Evolutionary conservation across 1,284 basidiomycete species (phyloP).

Genomic region (Ustilago vetiveriae): DNA sequence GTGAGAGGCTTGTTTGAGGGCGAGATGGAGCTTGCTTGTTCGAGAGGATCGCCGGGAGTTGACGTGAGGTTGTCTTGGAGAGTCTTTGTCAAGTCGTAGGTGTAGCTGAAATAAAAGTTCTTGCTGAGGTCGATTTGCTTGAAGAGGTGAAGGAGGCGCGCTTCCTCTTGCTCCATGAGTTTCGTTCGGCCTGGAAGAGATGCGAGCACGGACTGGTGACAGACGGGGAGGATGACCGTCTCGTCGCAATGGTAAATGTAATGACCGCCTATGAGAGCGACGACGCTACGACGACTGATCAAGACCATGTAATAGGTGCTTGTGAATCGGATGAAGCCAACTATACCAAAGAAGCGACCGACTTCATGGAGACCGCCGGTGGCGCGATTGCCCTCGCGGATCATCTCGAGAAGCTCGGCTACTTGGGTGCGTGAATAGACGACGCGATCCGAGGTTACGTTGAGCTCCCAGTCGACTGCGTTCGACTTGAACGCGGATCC

Average conservation of each 20-base stretch:
- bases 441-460: conserved; percentile 57
- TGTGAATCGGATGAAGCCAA: conserved; percentile 69
- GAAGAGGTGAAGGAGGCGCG: conserved; percentile 83
- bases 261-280: conserved; percentile 93
- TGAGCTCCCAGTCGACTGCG: conserved; percentile 55
- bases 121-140: conserved; percentile 97
- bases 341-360: conserved; percentile 72
- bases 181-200: conserved; percentile 56
- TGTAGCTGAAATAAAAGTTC: conserved; percentile 98
- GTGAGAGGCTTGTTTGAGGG: conserved; percentile 36
- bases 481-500: neutral
- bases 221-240: conserved; percentile 79
- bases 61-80: conserved; percentile 89
- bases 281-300: conserved; percentile 87
- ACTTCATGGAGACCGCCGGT: conserved; percentile 85
- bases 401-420: conserved; percentile 87
- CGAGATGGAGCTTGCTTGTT: conserved; percentile 64
- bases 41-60: conserved; percentile 33
- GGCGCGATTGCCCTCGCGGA: conserved; percentile 89
- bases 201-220: conserved; percentile 53
- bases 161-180: conserved; percentile 60
- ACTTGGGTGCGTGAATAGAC: conserved; percentile 88
- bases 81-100: conserved; percentile 95
- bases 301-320: conserved; percentile 70
- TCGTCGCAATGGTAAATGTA: conserved; percentile 97